phyloP scores from a whole-genome alignment of 306 rosid species.

The Lablab purpureus region DNA sequence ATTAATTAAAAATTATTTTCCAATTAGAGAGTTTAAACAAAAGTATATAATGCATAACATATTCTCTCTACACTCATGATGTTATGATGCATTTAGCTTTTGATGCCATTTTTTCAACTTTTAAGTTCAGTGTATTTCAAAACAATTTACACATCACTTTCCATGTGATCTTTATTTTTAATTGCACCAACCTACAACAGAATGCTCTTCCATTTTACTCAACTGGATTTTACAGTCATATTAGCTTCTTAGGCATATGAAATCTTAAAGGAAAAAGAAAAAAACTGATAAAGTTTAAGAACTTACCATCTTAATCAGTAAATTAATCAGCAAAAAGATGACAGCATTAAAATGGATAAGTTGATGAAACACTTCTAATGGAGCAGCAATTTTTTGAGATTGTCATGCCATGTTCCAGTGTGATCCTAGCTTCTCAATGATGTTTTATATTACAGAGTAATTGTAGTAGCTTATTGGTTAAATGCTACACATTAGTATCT shows the following conservation, averaged over 20 bases:
- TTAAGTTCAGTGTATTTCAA: not conserved
- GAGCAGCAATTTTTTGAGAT: not conserved
- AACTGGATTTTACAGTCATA: not conserved
- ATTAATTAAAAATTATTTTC: no score
- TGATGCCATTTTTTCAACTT: not conserved
- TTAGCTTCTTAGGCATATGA: not conserved
- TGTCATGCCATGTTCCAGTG: not conserved
- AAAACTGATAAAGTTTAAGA: not conserved
- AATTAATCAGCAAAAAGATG: not conserved
- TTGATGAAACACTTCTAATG: not conserved
- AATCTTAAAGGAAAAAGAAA: not conserved
- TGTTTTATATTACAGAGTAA: not conserved
- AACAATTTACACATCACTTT: not conserved
- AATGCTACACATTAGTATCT: constrained; percentile 1
- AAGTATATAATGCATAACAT: no score
- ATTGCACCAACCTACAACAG: not conserved
- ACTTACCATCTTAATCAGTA: not conserved
- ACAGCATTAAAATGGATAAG: constrained; percentile 11
- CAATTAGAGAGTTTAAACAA: no score
- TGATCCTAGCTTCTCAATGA: not conserved
- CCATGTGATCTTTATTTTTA: not conserved
- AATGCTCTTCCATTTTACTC: no score
- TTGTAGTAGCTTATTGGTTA: not conserved
- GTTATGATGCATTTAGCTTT: no score
- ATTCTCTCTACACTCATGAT: not conserved